Conservation (phyloP, 208 protist genomes). For the Leishmania arabica region DNA sequence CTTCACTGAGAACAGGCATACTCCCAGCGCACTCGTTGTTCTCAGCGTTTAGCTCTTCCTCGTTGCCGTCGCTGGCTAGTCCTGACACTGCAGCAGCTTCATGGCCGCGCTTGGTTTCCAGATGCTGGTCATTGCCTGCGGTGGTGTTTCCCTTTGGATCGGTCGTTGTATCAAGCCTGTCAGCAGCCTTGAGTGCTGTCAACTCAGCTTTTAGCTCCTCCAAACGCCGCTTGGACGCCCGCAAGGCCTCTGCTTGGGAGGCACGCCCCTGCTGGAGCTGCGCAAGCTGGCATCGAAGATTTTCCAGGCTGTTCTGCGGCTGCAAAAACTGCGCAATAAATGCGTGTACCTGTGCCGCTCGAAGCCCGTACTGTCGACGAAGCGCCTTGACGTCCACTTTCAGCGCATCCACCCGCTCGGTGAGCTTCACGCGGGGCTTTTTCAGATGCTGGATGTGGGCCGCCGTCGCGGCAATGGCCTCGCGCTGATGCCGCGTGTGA, state of each 20-base stretch:
- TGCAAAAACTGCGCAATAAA: conserved; percentile 23
- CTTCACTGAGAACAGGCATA: not conserved
- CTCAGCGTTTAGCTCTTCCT: not conserved
- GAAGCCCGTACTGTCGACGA: conserved; percentile 16
- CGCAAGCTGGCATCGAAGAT: conserved; percentile 8
- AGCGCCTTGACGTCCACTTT: conserved; percentile 21
- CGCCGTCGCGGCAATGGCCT: conserved; percentile 9
- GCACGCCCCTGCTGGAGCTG: conserved; percentile 9
- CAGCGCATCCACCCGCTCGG: conserved; percentile 5
- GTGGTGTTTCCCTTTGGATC: not conserved
- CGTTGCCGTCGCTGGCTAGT: not conserved
- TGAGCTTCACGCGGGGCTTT: conserved; percentile 17
- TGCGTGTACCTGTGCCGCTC: conserved; percentile 20
- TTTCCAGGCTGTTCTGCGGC: conserved; percentile 18
- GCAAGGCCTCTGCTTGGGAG: not conserved
- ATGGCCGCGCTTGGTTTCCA: no score
- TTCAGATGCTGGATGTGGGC: conserved; percentile 36
- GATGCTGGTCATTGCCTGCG: not conserved
- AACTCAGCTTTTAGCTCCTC: not conserved
- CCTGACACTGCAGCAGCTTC: not conserved
- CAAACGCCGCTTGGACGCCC: not conserved
- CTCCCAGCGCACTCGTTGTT: not conserved
- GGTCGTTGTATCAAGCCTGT: not conserved
- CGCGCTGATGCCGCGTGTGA: conserved; percentile 21
- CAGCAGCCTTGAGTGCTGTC: not conserved